Evolutionary conservation across 2,329 filamentous ascomycete genomes (phyloP), one percentile per base, ranked within the genome.

Genomic region (Beauveria brongniartii): DNA sequence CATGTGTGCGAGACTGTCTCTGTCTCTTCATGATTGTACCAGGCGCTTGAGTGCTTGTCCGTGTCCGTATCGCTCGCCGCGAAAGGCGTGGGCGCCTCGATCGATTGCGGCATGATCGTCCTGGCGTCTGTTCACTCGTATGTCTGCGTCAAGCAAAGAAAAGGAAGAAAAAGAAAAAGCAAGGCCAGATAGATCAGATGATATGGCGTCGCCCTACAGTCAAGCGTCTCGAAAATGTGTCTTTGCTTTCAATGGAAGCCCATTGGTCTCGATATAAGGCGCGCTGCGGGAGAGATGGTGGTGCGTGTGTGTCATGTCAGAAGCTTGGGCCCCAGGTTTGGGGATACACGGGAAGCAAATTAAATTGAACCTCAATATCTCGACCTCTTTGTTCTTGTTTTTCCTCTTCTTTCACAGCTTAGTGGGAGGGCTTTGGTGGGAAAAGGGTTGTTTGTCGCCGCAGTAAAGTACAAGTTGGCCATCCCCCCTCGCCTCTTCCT

Each of bases 401-500:
- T 20, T 28, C 1, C 1, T 9, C 5, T 14, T 47, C 28, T 18
- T 47, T 46, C 26, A 44, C 43, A 10, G 43, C n/a, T 37, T 37
- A 5, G 34, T 37, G 34, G 34, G 34, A 37, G 34, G 34, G 12
- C 24, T 22, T 22, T 22, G 34, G 12, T 26, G 7, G 18, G 24
- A 41, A 5, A 18, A 26, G n/a, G 26, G 20, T 47, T 56, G 54
- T 56, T 56, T 56, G 54, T 47, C n/a, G 41, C 41, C 10, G 54
- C 43, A 56, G 54, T 56, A 20, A 56, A 56, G 54, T 34, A 47
- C 34, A 30, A 43, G 44, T 12, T 55, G 40, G 53, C 55, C 37
- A 41, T 48, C 46, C 22, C 44, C 10, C 20, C 12, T 47, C 34
- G 26, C 22, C 53, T 44, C 53, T 5, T 18, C 41, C n/a, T 57